Conservation (phyloP, 2,329 filamentous ascomycete species). For the Dendryphion nanum region DNA sequence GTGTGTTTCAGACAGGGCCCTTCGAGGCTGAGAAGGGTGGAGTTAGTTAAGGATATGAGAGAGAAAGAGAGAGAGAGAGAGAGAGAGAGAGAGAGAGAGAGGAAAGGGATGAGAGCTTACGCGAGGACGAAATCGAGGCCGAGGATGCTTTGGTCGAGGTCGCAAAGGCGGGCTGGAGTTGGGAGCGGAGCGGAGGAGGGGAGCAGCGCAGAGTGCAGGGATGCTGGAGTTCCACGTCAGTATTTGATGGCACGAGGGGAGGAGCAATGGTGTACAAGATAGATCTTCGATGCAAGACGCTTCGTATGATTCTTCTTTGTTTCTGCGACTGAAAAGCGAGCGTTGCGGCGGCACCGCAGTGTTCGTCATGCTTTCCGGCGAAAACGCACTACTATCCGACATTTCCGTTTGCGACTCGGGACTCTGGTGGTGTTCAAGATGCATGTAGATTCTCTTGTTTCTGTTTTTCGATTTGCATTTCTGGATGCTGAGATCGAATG, state of each 20-base stretch:
- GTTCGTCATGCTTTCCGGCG: too few relatives aligned
- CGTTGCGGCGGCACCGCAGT: too few relatives aligned
- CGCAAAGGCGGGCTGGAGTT: not conserved
- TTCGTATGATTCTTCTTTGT: not conserved
- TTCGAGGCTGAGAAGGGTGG: slow-evolving; percentile 24
- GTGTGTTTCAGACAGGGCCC: slow-evolving; percentile 34
- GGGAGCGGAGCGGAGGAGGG: not conserved
- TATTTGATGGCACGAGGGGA: too few relatives aligned
- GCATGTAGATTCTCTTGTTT: not conserved
- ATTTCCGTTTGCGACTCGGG: too few relatives aligned
- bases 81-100: too few relatives aligned
- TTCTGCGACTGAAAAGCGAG: too few relatives aligned
- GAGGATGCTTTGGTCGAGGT: slow-evolving; percentile 2
- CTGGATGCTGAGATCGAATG: not conserved
- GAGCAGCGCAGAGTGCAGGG: not conserved
- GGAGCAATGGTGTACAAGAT: too few relatives aligned
- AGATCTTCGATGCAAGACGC: too few relatives aligned
- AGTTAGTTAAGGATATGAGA: not conserved
- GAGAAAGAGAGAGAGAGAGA: too few relatives aligned
- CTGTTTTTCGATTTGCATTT: not conserved
- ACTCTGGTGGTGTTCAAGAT: not conserved
- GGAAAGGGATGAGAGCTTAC: not conserved
- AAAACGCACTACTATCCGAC: too few relatives aligned
- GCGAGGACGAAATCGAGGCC: slow-evolving; percentile 34
- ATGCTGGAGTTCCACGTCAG: not conserved